A percentile compares a stretch with the other conserved stretches of the same genome.
Evolutionary conservation across 768 basidiomycete species (phyloP).

Genomic region (Calocera viscosa): DNA sequence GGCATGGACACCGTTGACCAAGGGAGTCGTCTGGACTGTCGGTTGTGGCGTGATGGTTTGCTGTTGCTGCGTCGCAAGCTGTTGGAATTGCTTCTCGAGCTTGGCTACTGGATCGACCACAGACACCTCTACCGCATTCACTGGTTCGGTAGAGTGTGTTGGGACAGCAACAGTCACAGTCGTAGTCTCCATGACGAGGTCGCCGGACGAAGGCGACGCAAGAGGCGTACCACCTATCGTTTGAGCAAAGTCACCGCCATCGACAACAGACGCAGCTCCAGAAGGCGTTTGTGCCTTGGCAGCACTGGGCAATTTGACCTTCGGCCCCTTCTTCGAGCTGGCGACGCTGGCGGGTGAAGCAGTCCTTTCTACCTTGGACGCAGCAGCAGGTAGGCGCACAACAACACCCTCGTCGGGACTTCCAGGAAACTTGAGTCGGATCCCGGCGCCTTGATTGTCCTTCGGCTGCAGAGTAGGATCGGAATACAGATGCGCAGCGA

Average conservation of each 20-base stretch:
- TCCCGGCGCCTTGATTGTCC: neutral
- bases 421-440: neutral
- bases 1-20: neutral
- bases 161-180: slow-evolving; percentile 1
- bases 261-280: neutral
- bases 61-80: neutral
- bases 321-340: neutral
- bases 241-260: neutral
- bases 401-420: slow-evolving; percentile 1
- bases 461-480: slow-evolving; percentile 3
- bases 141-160: neutral
- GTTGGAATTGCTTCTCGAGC: neutral
- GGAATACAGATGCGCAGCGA: neutral
- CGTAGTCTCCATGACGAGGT: neutral
- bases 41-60: neutral
- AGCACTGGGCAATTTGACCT: neutral
- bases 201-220: neutral
- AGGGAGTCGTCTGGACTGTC: neutral
- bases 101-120: neutral
- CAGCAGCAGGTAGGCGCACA: neutral
- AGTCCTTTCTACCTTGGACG: neutral
- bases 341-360: neutral
- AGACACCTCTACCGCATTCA: neutral
- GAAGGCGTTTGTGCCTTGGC: neutral
- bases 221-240: neutral